Evolutionary conservation across 495 filamentous ascomycete species (phyloP).

Genomic region (Hyphodiscus hymeniophilus): DNA sequence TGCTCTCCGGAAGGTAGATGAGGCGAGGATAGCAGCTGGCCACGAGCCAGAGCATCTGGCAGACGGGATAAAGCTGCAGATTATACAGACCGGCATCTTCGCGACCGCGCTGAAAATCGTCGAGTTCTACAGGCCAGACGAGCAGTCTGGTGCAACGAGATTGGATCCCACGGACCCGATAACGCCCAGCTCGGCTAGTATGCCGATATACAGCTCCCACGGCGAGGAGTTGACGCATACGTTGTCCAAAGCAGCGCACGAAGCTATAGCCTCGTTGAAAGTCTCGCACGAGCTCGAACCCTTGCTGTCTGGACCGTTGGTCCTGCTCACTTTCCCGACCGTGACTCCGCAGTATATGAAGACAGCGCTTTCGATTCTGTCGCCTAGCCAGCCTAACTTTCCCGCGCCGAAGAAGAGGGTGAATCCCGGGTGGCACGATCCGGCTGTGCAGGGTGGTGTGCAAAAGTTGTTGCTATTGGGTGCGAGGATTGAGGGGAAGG

Average conservation of each 20-base stretch:
- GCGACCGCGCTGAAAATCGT: conserved; percentile 72
- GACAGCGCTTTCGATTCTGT: conserved; percentile 64
- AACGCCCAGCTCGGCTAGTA: conserved; percentile 34
- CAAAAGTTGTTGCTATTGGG: conserved; percentile 82
- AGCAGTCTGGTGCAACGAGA: background rate
- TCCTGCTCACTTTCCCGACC: conserved; percentile 68
- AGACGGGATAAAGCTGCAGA: conserved; percentile 62
- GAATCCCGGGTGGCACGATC: conserved; percentile 74
- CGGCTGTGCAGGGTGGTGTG: conserved; percentile 64
- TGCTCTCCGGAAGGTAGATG: conserved; percentile 61
- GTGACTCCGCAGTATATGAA: conserved; percentile 78
- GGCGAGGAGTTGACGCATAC: conserved; percentile 58
- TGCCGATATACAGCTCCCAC: conserved; percentile 25
- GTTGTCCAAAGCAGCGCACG: conserved; percentile 62
- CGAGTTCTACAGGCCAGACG: conserved; percentile 69
- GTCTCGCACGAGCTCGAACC: conserved; percentile 49
- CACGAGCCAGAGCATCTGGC: conserved; percentile 35
- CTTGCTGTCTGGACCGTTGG: conserved; percentile 72
- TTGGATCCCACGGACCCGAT: conserved; percentile 21
- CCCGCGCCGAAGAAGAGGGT: conserved; percentile 65
- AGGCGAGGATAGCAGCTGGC: conserved; percentile 35
- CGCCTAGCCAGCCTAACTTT: conserved; percentile 62
- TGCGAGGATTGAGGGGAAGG: conserved; percentile 69
- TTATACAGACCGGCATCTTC: conserved; percentile 85
- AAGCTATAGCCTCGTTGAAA: conserved; percentile 45